phyloP scores from a whole-genome alignment of 129 eudicot genomes.

The Flaveria brownii region DNA sequence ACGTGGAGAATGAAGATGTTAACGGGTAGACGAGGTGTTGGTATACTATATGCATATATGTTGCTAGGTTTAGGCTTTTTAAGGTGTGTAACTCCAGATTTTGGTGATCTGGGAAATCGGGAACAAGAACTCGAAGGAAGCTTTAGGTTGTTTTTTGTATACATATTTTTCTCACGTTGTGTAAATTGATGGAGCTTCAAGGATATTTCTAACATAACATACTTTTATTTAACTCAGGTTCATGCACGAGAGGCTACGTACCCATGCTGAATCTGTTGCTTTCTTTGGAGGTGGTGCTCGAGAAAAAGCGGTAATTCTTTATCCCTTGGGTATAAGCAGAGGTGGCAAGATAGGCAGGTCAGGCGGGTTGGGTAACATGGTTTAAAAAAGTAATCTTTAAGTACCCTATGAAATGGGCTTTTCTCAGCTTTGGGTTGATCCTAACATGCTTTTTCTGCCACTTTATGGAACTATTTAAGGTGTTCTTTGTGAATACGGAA shows the following conservation, averaged over 20 bases:
- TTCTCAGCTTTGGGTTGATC: constrained; percentile 2
- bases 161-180: background rate
- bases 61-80: constrained; percentile 86
- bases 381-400: background rate
- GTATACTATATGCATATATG: constrained; percentile 89
- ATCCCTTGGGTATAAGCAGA: background rate
- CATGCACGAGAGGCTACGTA: constrained; percentile 96
- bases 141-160: constrained; percentile 56
- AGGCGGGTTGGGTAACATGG: constrained; percentile 5
- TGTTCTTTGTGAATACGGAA: background rate
- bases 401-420: background rate
- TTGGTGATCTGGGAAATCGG: constrained; percentile 79
- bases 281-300: constrained; percentile 98
- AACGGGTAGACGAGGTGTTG: constrained; percentile 92
- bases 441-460: background rate
- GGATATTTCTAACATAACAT: constrained; percentile 22
- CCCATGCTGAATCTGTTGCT: constrained; percentile 99
- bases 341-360: background rate
- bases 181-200: constrained; percentile 2
- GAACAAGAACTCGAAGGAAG: constrained; percentile 96
- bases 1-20: constrained; percentile 97
- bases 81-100: constrained; percentile 89
- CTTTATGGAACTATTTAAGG: background rate
- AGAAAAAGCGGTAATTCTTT: constrained; percentile 73
- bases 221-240: constrained; percentile 46